Base-by-base conservation (phyloP, 441 rosid genomes). In the Corymbia citriodora region DNA sequence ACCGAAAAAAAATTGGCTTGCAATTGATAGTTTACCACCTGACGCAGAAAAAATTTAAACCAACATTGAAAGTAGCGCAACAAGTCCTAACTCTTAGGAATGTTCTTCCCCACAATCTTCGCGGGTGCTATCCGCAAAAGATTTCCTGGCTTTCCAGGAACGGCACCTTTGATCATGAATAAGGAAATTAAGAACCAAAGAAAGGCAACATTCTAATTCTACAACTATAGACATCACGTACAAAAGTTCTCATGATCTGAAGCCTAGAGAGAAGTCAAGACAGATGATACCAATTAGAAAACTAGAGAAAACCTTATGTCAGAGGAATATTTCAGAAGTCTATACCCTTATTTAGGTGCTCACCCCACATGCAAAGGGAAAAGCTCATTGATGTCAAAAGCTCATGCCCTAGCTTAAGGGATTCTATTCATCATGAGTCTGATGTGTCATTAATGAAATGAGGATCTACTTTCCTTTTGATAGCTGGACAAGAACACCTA, bases 101-200 rank as follows among this genome's bases (percentile, higher is more conserved):
- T 98, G 93, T 97, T 98, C 92, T 95, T 93, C 57, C 99, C 99
- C 9, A 98, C 99, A 87, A 97, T 97, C 93, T 98, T 98, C 16
- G 99, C 99, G 0, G 99, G 99, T 86, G 99, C 94, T 70, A 98
- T 92, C 81, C 99, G 97, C 25, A 98, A 96, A 87, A 98, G 96
- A 91, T 98, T 98, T 91, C 99, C 99, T 0, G 98, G 99, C 95
- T 98, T 97, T 89, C 98, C 99, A 83, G 99, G 99, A 63, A 97
- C 89, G 65, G 98, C 99, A 10, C 99, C 99, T 92, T 97, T 95
- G 91, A 98, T 94, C 98, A 98, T 95, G 36, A 29, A n/a, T 63
- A 16, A n/a, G 33, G 36, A 63, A 63, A 63, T 63, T 63, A 63
- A 63, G 72, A 31, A 29, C n/a, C n/a, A 63, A 63, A 63, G 36